These are phyloP conservation scores for Knufia fluminis DNA, from an alignment of 2,329 filamentous ascomycete species.

Conservation along the genomic window DNA sequence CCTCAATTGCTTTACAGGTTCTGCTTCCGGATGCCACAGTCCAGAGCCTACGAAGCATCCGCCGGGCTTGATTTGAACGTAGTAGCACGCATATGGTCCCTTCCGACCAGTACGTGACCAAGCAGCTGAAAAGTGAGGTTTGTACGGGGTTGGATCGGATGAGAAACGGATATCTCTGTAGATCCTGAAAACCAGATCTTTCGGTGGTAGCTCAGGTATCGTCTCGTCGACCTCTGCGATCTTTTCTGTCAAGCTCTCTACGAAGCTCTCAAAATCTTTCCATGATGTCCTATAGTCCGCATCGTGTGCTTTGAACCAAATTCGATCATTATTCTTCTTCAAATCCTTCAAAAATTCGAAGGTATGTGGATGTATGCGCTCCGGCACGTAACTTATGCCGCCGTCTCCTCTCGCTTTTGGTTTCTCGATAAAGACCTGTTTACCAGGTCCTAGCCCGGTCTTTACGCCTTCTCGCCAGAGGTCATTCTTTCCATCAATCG, in stretches of 20 bases:
- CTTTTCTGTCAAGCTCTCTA: constrained; percentile 61
- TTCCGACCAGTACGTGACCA: constrained; percentile 84
- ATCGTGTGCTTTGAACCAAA: constrained; percentile 66
- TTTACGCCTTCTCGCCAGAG: constrained; percentile 50
- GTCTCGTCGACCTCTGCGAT: constrained; percentile 67
- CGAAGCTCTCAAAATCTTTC: constrained; percentile 72
- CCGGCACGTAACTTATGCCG: constrained; percentile 47
- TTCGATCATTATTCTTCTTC: constrained; percentile 50
- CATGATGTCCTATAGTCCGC: constrained; percentile 67
- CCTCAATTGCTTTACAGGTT: constrained; percentile 57
- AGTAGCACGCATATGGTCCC: constrained; percentile 80
- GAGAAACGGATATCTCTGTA: constrained; percentile 79
- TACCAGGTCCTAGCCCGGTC: constrained; percentile 48
- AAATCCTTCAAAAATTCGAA: constrained; percentile 52
- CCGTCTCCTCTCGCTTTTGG: constrained; percentile 54
- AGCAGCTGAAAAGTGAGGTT: constrained; percentile 76
- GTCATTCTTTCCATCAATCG: constrained; percentile 34
- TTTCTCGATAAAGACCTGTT: constrained; percentile 53
- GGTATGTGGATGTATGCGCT: constrained; percentile 55
- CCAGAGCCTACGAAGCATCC: constrained; percentile 69
- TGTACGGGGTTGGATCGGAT: constrained; percentile 71
- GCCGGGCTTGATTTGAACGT: constrained; percentile 68
- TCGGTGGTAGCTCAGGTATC: constrained; percentile 74
- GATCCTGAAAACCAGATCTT: constrained; percentile 80
- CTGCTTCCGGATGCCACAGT: constrained; percentile 67